Evolutionary conservation across 176 grass and related monocot species (phyloP), one percentile per base, ranked within the genome.

Genomic region (Raddia guianensis): DNA sequence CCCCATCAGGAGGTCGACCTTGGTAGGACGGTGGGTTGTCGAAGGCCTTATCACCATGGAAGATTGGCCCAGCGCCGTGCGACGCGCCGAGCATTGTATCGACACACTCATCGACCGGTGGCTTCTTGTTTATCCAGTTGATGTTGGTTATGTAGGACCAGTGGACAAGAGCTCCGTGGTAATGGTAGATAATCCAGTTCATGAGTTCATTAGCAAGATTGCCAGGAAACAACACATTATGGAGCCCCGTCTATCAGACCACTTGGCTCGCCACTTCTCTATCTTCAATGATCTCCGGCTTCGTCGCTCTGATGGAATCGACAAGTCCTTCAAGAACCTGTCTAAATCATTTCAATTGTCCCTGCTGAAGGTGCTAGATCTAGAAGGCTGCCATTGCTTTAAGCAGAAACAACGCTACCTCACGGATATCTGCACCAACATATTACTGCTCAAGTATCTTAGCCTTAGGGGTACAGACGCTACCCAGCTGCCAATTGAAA

Each of bases 361-460:
- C 18, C 6, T 81, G 21, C 20, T 81, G 14, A 81, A 71, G 54
- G 67, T 81, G 21, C 67, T 81, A 49, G 79, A 71, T 6, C 47
- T 78, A 0, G 6, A 81, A 71, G 67, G 10, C 12, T 70, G 21
- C 0, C 19, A 13, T 0, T 75, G 42, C 5, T 81, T 70, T 1
- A 18, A 12, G 7, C 71, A 61, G 21, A 81, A 61, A 2, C 55
- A 33, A 0, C 0, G 3, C 0, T 72, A 50, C 15, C 54, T 81
- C 5, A 81, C 4, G 16, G 45, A 49, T 9, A 72, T 81, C 1
- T 81, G 21, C 3, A 50, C 1, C 1, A 72, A 14, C 9, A 81
- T 81, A 32, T 9, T 72, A 60, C 79, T 81, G 16, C 55, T 81
- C 0, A 81, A 81, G 67, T 81, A 72, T 72, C 11, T 81, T 9